These are phyloP conservation scores for Ceratobasidium sp. DNA, from an alignment of 1,284 basidiomycete species.

Conservation along the genomic window DNA sequence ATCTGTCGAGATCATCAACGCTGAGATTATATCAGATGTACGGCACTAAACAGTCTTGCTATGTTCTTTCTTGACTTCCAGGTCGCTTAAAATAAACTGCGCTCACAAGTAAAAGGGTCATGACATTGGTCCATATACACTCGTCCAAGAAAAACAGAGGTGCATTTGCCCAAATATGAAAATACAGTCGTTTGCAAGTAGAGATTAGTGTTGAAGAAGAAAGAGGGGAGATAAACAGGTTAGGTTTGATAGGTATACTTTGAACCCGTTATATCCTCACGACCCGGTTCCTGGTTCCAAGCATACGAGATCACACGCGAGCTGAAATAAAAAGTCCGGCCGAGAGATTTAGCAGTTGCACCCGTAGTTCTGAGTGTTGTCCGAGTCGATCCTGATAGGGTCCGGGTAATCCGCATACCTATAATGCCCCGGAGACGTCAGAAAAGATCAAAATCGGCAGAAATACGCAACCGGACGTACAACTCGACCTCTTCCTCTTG, in stretches of 20 bases:
- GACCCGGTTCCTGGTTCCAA: conserved; percentile 1
- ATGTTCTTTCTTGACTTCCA: too few species aligned
- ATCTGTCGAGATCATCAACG: too few species aligned
- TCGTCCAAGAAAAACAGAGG: neutral
- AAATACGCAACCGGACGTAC: conserved; percentile 58
- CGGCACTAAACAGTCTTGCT: too few species aligned
- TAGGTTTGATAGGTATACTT: conserved; percentile 2
- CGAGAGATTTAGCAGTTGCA: conserved; percentile 78
- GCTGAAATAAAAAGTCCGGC: neutral
- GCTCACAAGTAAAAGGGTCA: conserved; percentile 5
- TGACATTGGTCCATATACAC: conserved; percentile 31
- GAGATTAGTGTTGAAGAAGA: conserved; percentile 8
- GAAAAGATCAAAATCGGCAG: neutral
- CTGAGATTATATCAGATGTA: too few species aligned
- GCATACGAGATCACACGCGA: neutral
- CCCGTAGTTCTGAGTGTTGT: conserved; percentile 89
- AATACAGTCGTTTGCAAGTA: conserved; percentile 21
- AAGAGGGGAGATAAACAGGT: neutral
- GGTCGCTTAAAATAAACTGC: too few species aligned
- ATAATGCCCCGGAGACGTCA: conserved; percentile 34
- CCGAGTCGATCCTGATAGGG: conserved; percentile 96
- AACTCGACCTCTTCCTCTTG: conserved; percentile 97
- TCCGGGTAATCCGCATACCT: conserved; percentile 99
- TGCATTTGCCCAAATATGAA: conserved; percentile 34
- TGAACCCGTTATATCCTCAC: neutral